Conservation (phyloP, 2,329 filamentous ascomycete species). For the Pseudopyricularia javanii region DNA sequence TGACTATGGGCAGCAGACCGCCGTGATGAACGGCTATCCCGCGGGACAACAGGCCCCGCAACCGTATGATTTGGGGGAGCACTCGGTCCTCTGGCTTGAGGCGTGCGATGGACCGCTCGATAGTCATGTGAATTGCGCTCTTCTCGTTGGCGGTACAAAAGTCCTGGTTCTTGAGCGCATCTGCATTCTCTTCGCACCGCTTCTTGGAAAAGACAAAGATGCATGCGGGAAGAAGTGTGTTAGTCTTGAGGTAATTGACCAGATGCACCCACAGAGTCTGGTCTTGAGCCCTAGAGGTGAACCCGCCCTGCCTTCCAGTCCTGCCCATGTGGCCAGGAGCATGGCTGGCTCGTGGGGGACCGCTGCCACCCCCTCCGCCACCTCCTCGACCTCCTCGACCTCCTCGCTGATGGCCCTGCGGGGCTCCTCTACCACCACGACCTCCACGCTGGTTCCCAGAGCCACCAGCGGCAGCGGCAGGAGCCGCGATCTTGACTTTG, state of each 20-base stretch:
- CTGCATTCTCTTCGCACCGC: conserved; percentile 91
- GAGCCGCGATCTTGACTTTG: conserved; percentile 28
- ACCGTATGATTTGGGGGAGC: conserved; percentile 81
- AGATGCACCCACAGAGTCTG: conserved; percentile 95
- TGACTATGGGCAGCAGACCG: conserved; percentile 87
- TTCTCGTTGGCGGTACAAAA: conserved; percentile 90
- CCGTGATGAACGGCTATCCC: conserved; percentile 96
- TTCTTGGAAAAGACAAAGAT: conserved; percentile 99
- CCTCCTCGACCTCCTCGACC: conserved; percentile 33
- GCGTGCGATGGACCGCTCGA: conserved; percentile 86
- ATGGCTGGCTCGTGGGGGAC: conserved; percentile 47
- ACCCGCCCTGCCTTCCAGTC: conserved; percentile 71
- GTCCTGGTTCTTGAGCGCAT: conserved; percentile 88
- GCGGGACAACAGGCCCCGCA: conserved; percentile 73
- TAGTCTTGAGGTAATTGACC: conserved; percentile 80
- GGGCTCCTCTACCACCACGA: conserved; percentile 22
- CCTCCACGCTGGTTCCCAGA: conserved; percentile 21
- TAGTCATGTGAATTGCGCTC: conserved; percentile 94
- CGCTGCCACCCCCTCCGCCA: conserved; percentile 36
- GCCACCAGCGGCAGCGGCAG: conserved; percentile 15
- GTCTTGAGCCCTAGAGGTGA: conserved; percentile 84
- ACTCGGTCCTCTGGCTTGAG: conserved; percentile 80
- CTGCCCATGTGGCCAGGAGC: conserved; percentile 78
- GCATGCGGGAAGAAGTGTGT: conserved; percentile 77
- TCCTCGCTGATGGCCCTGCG: conserved; percentile 30